phyloP scores from a whole-genome alignment of 169 alveolate genomes.

The Amoebophrya sp. region DNA sequence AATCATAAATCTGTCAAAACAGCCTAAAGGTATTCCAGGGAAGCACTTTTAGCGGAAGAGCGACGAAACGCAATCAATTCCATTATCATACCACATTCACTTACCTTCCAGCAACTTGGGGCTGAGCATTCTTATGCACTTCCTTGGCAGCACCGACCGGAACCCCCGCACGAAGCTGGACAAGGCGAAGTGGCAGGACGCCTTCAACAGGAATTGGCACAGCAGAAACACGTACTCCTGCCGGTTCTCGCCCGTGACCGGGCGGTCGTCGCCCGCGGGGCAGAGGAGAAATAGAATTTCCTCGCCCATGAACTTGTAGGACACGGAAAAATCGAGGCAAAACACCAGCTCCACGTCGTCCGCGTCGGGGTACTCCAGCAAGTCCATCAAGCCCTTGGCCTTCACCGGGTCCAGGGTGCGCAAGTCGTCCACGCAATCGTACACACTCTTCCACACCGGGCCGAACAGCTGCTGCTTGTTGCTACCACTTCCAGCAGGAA shows the following conservation, averaged over 20 bases:
- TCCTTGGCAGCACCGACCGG: background rate
- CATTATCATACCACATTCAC: too few species aligned
- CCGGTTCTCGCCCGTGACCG: background rate
- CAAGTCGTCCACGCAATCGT: background rate
- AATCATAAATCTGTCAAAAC: too few species aligned
- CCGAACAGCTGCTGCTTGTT: background rate
- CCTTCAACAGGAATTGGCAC: background rate
- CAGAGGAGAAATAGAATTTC: background rate
- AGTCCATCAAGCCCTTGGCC: background rate
- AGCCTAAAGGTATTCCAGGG: too few species aligned
- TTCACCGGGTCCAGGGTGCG: background rate
- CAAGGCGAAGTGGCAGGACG: background rate
- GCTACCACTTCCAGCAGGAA: too few species aligned
- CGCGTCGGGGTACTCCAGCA: background rate
- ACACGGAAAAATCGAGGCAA: background rate
- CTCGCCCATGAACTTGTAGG: background rate
- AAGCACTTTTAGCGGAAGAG: too few species aligned
- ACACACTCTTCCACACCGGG: background rate
- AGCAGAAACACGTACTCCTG: background rate
- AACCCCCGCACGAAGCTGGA: background rate
- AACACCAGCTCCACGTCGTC: background rate
- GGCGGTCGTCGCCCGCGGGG: background rate
- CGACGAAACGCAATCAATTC: too few species aligned
- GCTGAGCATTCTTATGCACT: background rate
- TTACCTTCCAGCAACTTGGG: background rate